Evolutionary conservation across 345 rosid genomes (phyloP), one percentile per base, ranked within the genome.

Genomic region (Dimocarpus longan): DNA sequence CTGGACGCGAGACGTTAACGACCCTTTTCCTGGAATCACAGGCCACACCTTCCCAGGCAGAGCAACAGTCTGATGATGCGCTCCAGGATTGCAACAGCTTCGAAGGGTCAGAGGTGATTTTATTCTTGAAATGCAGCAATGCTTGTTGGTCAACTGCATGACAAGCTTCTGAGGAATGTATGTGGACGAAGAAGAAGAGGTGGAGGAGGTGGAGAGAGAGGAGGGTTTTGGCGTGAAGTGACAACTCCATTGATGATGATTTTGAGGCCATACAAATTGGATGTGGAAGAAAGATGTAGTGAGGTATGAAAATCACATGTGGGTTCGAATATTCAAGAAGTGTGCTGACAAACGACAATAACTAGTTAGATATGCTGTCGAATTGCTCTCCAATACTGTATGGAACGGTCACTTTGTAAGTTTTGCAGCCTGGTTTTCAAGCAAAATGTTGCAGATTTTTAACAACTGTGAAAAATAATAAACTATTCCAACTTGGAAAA

Each of bases 61-160:
- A 44, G 88, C 92, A 88, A 85, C 94, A 91, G 77, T 88, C 86
- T 0, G 91, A 72, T 44, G 88, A 85, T 68, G 37, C 10, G 50
- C 24, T 74, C 92, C 92, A 88, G 13, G 91, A 89, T 16, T 12
- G 72, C 71, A 89, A 60, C 28, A 88, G 83, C 1, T 77, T 62
- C 40, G 92, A 91, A 0, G 92, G 92, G 86, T 91, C 92, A 13
- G 82, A 76, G 2, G 77, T 84, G 87, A 89, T 88, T 74, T 56
- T 56, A 48, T n/a, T 56, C 81, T 89, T 89, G 89, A 89, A 89
- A 67, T 78, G 84, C 19, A 87, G 91, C 16, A 91, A 80, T 11
- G 91, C 89, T 81, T 82, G 79, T 82, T 73, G 85, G 80, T 89
- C 90, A n/a, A 66, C 46, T 8, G 78, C 76, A 77, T 83, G 78